Evolutionary conservation across 352 stramenopile species (phyloP), one percentile per base, ranked within the genome.

Genomic region (Pythium volutum): DNA sequence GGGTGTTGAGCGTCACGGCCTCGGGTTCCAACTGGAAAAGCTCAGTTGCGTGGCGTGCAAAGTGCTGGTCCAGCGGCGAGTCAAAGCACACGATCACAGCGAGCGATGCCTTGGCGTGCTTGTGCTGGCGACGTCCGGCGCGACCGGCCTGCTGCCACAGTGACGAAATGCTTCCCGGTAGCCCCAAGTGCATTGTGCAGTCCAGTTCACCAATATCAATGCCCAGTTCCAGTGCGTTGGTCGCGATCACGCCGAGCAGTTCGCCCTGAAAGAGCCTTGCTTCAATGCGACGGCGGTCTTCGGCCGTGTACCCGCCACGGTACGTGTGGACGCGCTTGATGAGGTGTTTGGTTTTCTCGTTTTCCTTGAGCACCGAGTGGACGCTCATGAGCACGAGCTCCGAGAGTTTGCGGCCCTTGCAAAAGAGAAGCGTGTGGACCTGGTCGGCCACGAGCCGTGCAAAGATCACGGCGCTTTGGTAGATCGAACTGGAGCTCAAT

Each of bases 131-230:
- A 16, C 49, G 49, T 9, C 97, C 97, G 27, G 97, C 95, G 47
- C 97, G 84, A 12, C 97, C 97, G 18, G 96, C 89, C 75, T 99
- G 97, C 69, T 99, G 97, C 83, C 97, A 97, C 52, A 99, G 73
- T 27, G 91, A 98, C 18, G 89, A 85, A 33, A 97, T 81, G 11
- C 81, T 97, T 2, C 86, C 87, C 12, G 97, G 96, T 49, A 98
- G 96, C 2, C 97, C 97, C 48, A 98, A 82, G 67, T 99, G 96
- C 52, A 99, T 80, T 6, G 97, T 99, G 18, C 96, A 88, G 69
- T 99, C 95, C 20, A 99, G 74, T 25, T 85, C 83, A 27, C 92
- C 91, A 18, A 98, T 81, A 63, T 99, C 95, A 50, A 99, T 97
- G 16, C 97, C 97, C 11, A 99, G 74, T 66, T 99, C 97, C 11